Evolutionary conservation across 352 stramenopile species (phyloP), one percentile per base, ranked within the genome.

Genomic region (Pythium folliculosum): DNA sequence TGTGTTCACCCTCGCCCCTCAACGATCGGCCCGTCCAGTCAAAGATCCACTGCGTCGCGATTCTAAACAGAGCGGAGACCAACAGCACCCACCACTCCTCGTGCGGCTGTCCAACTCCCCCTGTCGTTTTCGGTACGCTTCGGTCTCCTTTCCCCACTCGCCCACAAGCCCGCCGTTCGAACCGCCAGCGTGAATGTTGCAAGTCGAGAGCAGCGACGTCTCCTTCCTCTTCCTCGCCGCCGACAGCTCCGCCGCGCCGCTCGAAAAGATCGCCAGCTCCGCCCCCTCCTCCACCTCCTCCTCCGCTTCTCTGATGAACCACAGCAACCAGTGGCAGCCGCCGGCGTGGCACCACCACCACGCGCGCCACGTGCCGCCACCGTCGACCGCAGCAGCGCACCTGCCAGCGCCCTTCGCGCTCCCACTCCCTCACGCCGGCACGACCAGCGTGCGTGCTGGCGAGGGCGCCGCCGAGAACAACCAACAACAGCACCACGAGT

Each of bases 311-410:
- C 9, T 3, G 19, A 60, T 60, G 48, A 60, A n/a, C 62, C 57
- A 44, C n/a, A 62, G 44, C 64, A 71, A 65, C 64, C 64, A 71
- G 43, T 65, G 64, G 57, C 64, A 71, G 55, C 49, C 55, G 22
- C 57, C 64, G 37, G 50, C 51, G 48, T 63, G 50, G 55, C 56
- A 61, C 48, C 57, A 60, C 37, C 64, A 61, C 35, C 57, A 65
- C 63, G 10, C 27, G 27, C 64, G 38, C 56, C 64, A 61, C 49
- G 25, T 30, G 25, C 49, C 64, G 30, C 47, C 63, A 23, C 49
- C 63, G 22, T 50, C 53, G n/a, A 45, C 43, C 0, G 19, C 51
- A 12, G 38, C 50, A 25, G 61, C 61, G 19, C 61, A 67, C 21
- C 32, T 69, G 7, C 62, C 62, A 16, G 27, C 54, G 16, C n/a